Evolutionary conservation across 2,329 filamentous ascomycete species (phyloP).

Genomic region (Fusarium neocosmosporiellum): DNA sequence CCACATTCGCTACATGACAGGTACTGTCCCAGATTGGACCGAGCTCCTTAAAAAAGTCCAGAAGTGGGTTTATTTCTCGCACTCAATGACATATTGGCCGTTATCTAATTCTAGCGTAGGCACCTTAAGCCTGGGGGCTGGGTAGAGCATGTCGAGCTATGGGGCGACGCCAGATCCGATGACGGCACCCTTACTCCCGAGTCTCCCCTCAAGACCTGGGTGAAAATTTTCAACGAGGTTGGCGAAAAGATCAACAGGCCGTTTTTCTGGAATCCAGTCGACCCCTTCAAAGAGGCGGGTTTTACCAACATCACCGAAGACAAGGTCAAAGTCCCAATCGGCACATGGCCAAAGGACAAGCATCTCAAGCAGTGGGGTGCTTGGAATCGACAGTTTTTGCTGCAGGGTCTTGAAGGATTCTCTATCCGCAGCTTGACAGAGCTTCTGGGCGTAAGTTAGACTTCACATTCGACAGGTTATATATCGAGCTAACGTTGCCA

Average conservation of each 20-base stretch:
- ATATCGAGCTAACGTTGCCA: neutral
- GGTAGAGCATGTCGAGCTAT: neutral
- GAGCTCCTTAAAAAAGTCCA: neutral
- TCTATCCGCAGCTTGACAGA: conserved; percentile 4
- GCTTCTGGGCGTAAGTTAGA: neutral
- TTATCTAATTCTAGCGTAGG: neutral
- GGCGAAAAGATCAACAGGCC: neutral
- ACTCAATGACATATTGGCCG: too few relatives aligned
- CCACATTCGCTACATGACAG: conserved; percentile 1
- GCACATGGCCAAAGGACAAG: neutral
- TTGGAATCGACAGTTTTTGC: neutral
- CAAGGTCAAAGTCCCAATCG: neutral
- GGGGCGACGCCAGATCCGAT: neutral
- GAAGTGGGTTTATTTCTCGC: neutral
- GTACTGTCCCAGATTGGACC: neutral
- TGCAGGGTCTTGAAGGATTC: neutral
- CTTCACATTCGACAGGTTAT: neutral
- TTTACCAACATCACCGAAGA: neutral
- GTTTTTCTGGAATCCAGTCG: neutral
- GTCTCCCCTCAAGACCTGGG: neutral
- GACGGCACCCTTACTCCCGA: neutral
- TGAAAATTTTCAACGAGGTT: neutral
- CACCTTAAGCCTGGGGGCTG: neutral
- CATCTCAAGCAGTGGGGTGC: conserved; percentile 3
- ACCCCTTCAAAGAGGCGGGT: neutral